Conservation (phyloP, 306 rosid species). For the Vachellia pachyceras region DNA sequence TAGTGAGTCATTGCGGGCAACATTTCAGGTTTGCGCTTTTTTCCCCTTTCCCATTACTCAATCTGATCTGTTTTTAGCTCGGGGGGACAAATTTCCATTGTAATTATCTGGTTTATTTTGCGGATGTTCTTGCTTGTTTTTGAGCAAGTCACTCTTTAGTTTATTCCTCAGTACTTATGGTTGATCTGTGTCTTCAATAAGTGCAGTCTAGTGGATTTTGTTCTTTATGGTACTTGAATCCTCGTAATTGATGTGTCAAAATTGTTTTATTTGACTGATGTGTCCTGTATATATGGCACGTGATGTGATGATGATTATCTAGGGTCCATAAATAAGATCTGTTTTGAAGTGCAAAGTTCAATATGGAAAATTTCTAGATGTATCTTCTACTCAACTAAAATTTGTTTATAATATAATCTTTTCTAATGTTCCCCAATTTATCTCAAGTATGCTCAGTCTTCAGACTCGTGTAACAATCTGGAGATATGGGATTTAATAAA, state of each 20-base stretch:
- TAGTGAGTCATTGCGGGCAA: conserved; percentile 69
- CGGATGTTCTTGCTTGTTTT: not conserved
- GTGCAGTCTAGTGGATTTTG: conserved; percentile 24
- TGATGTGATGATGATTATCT: conserved; percentile 31
- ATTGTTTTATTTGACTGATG: conserved; percentile 38
- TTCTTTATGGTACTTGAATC: conserved; percentile 8
- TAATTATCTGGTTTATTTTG: not conserved
- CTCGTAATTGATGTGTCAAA: conserved; percentile 13
- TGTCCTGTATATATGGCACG: conserved; percentile 11
- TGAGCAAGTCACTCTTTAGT: not conserved
- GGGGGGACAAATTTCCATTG: not conserved
- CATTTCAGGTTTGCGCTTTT: conserved; percentile 71
- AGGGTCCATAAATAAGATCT: conserved; percentile 34
- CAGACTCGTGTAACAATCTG: not conserved
- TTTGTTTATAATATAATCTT: conserved; percentile 12
- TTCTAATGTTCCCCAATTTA: conserved; percentile 5
- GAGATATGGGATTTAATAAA: conserved; percentile 19
- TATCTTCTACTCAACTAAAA: conserved; percentile 23
- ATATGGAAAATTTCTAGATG: conserved; percentile 35
- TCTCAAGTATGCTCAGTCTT: not conserved
- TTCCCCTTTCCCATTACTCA: conserved; percentile 1
- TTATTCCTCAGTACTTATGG: not conserved
- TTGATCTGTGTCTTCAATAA: conserved; percentile 35
- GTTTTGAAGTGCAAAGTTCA: conserved; percentile 38
- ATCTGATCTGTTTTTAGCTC: conserved; percentile 41